Base-by-base conservation (phyloP, 306 rosid genomes). In the Lotus japonicus region DNA sequence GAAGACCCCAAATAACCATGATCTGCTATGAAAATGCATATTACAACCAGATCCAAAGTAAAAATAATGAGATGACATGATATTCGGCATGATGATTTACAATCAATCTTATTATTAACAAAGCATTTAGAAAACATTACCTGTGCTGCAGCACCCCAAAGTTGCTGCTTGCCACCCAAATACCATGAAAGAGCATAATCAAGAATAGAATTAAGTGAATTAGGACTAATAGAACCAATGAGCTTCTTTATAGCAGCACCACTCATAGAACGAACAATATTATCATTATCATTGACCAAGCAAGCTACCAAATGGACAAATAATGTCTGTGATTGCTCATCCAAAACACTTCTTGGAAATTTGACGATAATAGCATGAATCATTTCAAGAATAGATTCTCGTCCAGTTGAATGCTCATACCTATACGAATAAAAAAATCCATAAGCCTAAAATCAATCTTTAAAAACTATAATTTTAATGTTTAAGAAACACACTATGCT, bases 301-400 rank as follows among this genome's bases (percentile, higher is more conserved):
- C 98, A 85, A 58, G 66, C 79, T 49, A 94, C 98, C 86, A 94
- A 82, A 77, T 86, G 87, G 48, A 90, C 76, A 85, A 90, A 94
- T 54, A 94, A 74, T 10, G 79, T 85, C 76, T 84, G 87, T 13
- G 97, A 88, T 53, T 86, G 89, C 74, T 81, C 86, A 66, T 94
- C 96, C 85, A 94, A 85, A 72, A 82, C 82, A 58, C 63, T 79
- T 64, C 1, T 68, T 8, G 98, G 97, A 84, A 86, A 88, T 70
- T 94, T 94, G 45, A 79, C 82, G 5, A 90, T 78, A 76, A 88
- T 80, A 68, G 89, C 82, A 76, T 85, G 82, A 59, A 94, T 87
- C 98, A 94, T 92, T 79, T 92, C 97, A 11, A 92, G 95, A 78
- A 88, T 88, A 65, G 98, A 79, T 76, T 83, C 86, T 45, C 98